Conservation (phyloP, 495 filamentous ascomycete species). For the Penicillium salamii region DNA sequence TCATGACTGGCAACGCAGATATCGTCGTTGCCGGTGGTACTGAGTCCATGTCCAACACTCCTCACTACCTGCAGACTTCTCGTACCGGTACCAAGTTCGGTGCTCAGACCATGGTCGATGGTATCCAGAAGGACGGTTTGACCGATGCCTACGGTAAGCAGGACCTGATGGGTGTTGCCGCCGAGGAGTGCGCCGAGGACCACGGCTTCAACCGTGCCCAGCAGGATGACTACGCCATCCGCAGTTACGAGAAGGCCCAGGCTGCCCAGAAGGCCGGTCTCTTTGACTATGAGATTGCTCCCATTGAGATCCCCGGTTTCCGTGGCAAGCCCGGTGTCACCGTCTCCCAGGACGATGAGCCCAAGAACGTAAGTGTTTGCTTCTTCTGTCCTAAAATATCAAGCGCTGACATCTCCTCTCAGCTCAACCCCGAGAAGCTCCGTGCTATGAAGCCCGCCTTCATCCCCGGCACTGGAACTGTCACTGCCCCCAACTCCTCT, state of each 20-base stretch:
- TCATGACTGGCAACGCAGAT: slow-evolving; percentile 89
- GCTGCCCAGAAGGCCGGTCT: slow-evolving; percentile 72
- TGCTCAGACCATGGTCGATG: slow-evolving; percentile 80
- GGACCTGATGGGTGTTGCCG: slow-evolving; percentile 91
- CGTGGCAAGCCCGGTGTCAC: slow-evolving; percentile 83
- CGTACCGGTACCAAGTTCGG: slow-evolving; percentile 88
- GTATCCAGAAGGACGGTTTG: slow-evolving; percentile 86
- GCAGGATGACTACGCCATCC: slow-evolving; percentile 92
- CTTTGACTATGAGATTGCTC: slow-evolving; percentile 84
- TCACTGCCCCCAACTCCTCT: slow-evolving; percentile 96
- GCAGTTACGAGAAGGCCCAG: slow-evolving; percentile 87
- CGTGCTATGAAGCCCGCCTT: slow-evolving; percentile 82
- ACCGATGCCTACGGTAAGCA: slow-evolving; percentile 86
- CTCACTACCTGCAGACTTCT: slow-evolving; percentile 88
- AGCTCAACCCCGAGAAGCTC: slow-evolving; percentile 91
- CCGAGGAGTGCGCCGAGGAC: slow-evolving; percentile 86
- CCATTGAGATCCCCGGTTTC: slow-evolving; percentile 81
- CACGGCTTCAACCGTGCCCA: slow-evolving; percentile 75
- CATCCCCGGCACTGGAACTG: slow-evolving; percentile 74
- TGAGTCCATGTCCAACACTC: slow-evolving; percentile 96
- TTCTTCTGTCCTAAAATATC: not conserved
- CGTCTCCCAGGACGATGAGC: slow-evolving; percentile 87
- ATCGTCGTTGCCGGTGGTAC: slow-evolving; percentile 89
- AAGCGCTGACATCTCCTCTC: not conserved
- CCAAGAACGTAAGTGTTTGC: slow-evolving; percentile 67